Evolutionary conservation across 1,139 yeast genomes (phyloP).

Genomic region (Candida albicans): DNA sequence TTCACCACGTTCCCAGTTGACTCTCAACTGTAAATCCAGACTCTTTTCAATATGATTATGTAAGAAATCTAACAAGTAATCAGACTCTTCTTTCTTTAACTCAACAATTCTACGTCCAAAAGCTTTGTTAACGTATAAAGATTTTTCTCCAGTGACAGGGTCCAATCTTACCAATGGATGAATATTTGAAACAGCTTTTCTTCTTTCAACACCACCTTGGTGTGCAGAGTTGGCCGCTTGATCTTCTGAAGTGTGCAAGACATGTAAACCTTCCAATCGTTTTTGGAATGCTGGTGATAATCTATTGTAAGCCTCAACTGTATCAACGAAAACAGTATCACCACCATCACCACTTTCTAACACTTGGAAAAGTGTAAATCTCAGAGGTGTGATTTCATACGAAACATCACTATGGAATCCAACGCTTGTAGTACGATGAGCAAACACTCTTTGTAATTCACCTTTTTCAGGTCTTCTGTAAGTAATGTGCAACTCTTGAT

Average conservation of each 20-base stretch:
- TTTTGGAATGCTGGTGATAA: constrained; percentile 30
- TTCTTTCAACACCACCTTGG: constrained; percentile 44
- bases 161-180: constrained; percentile 61
- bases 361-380: constrained; percentile 32
- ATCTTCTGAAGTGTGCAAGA: constrained; percentile 62
- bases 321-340: constrained; percentile 34
- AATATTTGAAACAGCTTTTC: constrained; percentile 42
- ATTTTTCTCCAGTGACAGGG: constrained; percentile 56
- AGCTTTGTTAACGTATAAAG: constrained; percentile 52
- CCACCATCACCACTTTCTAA: constrained; percentile 37
- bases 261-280: constrained; percentile 38
- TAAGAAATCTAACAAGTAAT: constrained; percentile 49
- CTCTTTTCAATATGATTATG: constrained; percentile 47
- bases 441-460: constrained; percentile 22
- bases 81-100: constrained; percentile 56
- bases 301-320: constrained; percentile 32
- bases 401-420: constrained; percentile 35
- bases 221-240: constrained; percentile 54
- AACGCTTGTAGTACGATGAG: constrained; percentile 16
- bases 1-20: constrained; percentile 46
- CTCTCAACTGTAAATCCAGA: constrained; percentile 57
- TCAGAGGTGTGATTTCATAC: constrained; percentile 32
- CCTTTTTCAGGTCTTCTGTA: constrained; percentile 30
- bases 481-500: constrained; percentile 32
- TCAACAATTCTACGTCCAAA: constrained; percentile 59